Base-by-base conservation (phyloP, 352 stramenopile species). In the Pythium graminicola region DNA sequence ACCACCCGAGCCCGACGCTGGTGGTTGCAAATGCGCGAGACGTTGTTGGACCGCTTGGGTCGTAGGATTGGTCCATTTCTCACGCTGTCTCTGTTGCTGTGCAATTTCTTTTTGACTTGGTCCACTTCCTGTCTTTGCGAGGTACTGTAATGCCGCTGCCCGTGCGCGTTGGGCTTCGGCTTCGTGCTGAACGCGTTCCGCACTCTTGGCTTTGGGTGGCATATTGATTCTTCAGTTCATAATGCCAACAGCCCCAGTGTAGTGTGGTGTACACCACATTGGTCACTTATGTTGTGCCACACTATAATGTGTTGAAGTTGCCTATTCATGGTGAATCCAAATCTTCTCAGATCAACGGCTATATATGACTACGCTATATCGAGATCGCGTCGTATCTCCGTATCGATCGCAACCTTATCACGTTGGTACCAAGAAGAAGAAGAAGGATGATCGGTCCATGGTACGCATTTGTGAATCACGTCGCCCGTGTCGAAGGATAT, bases 41-140 rank as follows among this genome's bases (percentile, higher is more conserved):
- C 66, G 67, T 32, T 72, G 65, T 52, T 82, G 70, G 6, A 76
- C 64, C 17, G 71, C 51, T 24, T 59, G 33, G 0, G 73, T 77
- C 24, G 65, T 80, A 27, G 55, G 56, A 52, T 85, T 87, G 13
- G 67, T 51, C 50, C 76, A 67, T 62, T 72, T 70, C 52, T 72
- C 64, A 27, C 78, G 70, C 13, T 81, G 57, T 31, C 77, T 69
- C 44, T 85, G 74, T 57, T 88, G 72, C 36, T 74, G 64, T 17
- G 64, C 60, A 23, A 86, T 62, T 59, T 93, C 81, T 16, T 72
- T 69, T 41, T 86, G 70, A 26, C 73, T 89, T 2, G 76, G 81
- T 0, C 81, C 81, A 23, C 73, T 84, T 2, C 79, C 75, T 4
- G 81, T 89, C 10, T 61, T 47, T 0, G 81, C 53, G 20, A 93